Conservation (phyloP, 805 yeast genomes). For the Pichia deserticola region DNA sequence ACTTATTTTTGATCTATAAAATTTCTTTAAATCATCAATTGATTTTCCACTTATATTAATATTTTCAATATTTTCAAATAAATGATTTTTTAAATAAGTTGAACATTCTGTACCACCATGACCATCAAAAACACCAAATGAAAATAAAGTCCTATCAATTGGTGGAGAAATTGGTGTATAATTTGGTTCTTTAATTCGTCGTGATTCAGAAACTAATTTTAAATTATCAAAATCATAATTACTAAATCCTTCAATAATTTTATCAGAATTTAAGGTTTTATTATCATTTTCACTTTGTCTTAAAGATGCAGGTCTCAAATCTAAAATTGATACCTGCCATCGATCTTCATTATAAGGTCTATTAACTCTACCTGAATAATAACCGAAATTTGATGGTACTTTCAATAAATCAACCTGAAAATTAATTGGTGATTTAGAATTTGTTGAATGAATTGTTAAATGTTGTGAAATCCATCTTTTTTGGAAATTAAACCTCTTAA, state of each 20-base stretch:
- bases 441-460: constrained; percentile 19
- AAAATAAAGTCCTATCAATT: constrained; percentile 39
- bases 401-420: constrained; percentile 50
- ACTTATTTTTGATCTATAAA: constrained; percentile 56
- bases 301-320: constrained; percentile 1
- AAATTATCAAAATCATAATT: constrained; percentile 2
- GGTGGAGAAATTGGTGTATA: constrained; percentile 6
- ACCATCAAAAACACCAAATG: constrained; percentile 81
- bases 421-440: constrained; percentile 19
- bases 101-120: constrained; percentile 86
- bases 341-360: constrained; percentile 77
- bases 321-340: constrained; percentile 25
- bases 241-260: not conserved
- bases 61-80: constrained; percentile 47
- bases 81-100: constrained; percentile 44
- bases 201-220: constrained; percentile 9
- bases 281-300: not conserved
- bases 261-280: not conserved
- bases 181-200: constrained; percentile 8
- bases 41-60: constrained; percentile 29
- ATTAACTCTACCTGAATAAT: constrained; percentile 66
- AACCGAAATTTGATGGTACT: constrained; percentile 75
- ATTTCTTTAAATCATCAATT: constrained; percentile 37
- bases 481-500: not conserved
- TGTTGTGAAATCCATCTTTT: constrained; percentile 23